Base-by-base conservation (phyloP, 352 stramenopile species). In the Blastocystis sp. region DNA sequence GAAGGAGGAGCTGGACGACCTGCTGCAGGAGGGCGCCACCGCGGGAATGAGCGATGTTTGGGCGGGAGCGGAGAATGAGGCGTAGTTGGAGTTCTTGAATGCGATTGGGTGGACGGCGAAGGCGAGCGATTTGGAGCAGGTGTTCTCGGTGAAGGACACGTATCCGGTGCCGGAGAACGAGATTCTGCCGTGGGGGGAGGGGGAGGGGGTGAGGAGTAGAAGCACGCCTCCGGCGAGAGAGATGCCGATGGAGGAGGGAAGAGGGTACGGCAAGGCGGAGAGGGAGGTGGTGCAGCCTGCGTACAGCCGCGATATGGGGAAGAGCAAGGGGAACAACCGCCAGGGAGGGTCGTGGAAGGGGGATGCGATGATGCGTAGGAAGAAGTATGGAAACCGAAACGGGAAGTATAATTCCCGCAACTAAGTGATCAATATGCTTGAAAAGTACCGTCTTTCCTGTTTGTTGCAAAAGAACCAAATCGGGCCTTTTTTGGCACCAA, bases 31-130 rank as follows among this genome's bases (percentile, higher is more conserved):
- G 48, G 21, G 74, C n/a, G 52, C 14, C 41, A 84, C 74, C 0
- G 52, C 74, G 21, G 43, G n/a, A 3, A 43, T 84, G 74, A 70
- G 38, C 41, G 74, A 84, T 45, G 74, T 84, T 23, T 5, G 56
- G 28, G 1, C n/a, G n/a, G 3, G 5, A 45, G 28, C 34, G 41
- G 10, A 34, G 38, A 23, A 40, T 84, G 28, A 67, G 2, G 43
- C 3, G 21, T 84, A 84, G 74, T 59, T 84, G 53, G 17, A 84
- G 53, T 84, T 84, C 56, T 23, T 84, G 52, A 53, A 84, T 14
- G 74, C 74, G 4, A 84, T 84, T 45, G 74, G 74, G 5, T 84
- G 74, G 74, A 84, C 74, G 14, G 28, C 74, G 53, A 66, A 67
- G 60, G 52, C 53, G 0, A 43, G 48, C n/a, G 74, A 84, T 2